Base-by-base conservation (phyloP, 441 rosid genomes). In the Populus tomentosa region DNA sequence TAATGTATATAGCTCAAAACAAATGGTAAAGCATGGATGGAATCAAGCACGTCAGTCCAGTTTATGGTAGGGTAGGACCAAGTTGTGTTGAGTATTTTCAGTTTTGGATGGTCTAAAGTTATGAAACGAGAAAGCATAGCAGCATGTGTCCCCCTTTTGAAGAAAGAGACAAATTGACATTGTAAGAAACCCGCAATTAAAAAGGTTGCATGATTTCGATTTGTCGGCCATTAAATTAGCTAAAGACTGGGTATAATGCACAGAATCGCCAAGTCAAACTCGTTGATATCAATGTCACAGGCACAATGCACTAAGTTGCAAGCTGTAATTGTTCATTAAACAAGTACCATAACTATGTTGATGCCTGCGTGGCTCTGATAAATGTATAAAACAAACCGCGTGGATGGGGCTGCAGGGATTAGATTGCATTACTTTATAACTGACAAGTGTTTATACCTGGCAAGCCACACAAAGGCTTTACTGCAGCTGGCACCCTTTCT, bases 381-480 rank as follows among this genome's bases (percentile, higher is more conserved):
- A 2, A 20, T 20, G 2, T 20, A 59, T n/a, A 40, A 59, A 61
- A 61, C 13, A 61, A 61, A 9, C 26, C 5, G 11, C 10, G 16
- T 42, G 5, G 53, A 10, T 42, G 53, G 24, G 26, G 26, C 24
- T 20, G 13, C 64, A 8, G 64, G 2, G 11, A 61, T 21, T 61
- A 61, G 26, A 61, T 21, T 61, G 26, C 11, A 61, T 9, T 23
- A 3, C 6, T 3, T 61, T 61, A 61, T 21, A 59, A 8, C 5
- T 59, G 64, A 59, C 7, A n/a, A 59, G 9, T 75, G 35, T 20
- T 32, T 18, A 40, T 67, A 93, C 99, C 98, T 90, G 77, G 97
- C 87, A 73, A 95, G 99, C 99, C 99, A 93, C 72, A 95, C 90
- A 75, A 92, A 66, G 76, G 98, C 92, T 84, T 75, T 87, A 81